Base-by-base conservation (phyloP, 1,284 basidiomycete genomes). In the Trichosporon sp. region DNA sequence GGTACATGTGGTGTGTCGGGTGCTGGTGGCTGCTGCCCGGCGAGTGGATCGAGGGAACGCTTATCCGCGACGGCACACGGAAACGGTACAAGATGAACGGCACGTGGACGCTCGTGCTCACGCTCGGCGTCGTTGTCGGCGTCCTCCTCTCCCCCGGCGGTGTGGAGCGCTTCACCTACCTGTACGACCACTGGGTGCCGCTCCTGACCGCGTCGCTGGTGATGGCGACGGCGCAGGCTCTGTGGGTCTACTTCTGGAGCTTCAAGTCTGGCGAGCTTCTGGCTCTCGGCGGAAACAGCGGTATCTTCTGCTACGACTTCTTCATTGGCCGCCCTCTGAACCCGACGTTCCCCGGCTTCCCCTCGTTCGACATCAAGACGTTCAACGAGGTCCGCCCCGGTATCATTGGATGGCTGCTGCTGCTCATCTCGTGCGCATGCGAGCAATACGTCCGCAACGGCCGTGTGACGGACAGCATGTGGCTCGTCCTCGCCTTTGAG, bases 341-440 rank as follows among this genome's bases (percentile, higher is more conserved):
- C 85, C 96, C 97, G 0, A 90, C 90, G 1, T 74, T 79, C 66
- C 82, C 84, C 31, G 76, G 77, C 21, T 77, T 80, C 59, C 83
- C 87, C 38, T 89, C 88, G 12, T 92, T 98, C 73, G 97, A 99
- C 81, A 88, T 99, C 88, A 99, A 99, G 84, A 92, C 91, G 0
- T 99, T 99, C 89, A 98, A 94, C 79, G 95, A 98, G 79, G 89
- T 96, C 46, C 90, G 97, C 43, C 97, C 96, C 0, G 97, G 96
- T 12, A 88, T 99, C 69, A 97, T 99, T 75, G 89, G 98, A 21
- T 99, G 96, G 97, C 86, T 90, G 38, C 87, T 99, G 70, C 87
- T 96, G 82, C 91, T 98, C 85, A 90, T 98, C 76, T 92, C 91
- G 84, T 93, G 95, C 88, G 89, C 90, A 3, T 97, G 95, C 83